Evolutionary conservation across 1,139 yeast genomes (phyloP).

Genomic region (Yamadazyma friedrichii): DNA sequence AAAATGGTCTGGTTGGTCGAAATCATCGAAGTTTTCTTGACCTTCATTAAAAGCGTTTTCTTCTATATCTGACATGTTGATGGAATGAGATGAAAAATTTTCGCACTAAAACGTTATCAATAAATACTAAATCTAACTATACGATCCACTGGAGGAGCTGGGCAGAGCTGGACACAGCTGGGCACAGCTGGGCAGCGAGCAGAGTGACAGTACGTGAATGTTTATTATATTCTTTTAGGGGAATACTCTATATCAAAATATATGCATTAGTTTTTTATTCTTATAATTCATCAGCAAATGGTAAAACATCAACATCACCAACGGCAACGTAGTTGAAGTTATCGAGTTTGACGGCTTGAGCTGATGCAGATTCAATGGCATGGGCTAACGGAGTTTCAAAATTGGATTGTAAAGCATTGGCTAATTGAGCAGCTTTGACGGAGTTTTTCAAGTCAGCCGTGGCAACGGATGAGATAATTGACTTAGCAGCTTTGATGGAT

Average conservation of each 20-base stretch:
- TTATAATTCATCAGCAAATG: constrained; percentile 86
- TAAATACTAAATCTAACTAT: no score
- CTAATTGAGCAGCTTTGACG: constrained; percentile 47
- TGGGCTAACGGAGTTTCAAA: constrained; percentile 47
- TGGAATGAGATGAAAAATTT: constrained; percentile 8
- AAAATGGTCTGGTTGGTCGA: constrained; percentile 72
- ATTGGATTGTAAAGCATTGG: constrained; percentile 48
- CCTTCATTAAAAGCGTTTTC: constrained; percentile 70
- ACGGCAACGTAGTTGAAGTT: constrained; percentile 85
- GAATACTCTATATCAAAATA: not conserved
- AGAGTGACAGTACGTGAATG: not conserved
- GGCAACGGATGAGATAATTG: constrained; percentile 46
- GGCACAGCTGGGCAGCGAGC: not conserved
- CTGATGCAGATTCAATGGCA: constrained; percentile 43
- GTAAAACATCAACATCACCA: constrained; percentile 86
- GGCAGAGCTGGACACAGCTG: not conserved
- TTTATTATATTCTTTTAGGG: not conserved
- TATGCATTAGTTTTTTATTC: not conserved
- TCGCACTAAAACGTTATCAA: constrained; percentile 4
- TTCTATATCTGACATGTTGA: constrained; percentile 48
- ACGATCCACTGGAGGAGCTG: no score
- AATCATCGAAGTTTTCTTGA: constrained; percentile 77
- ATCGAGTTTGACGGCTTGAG: constrained; percentile 52
- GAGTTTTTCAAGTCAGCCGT: constrained; percentile 38
- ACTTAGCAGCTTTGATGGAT: constrained; percentile 62